phyloP scores from a whole-genome alignment of 1,284 basidiomycete species.

The Hemileia vastatrix region DNA sequence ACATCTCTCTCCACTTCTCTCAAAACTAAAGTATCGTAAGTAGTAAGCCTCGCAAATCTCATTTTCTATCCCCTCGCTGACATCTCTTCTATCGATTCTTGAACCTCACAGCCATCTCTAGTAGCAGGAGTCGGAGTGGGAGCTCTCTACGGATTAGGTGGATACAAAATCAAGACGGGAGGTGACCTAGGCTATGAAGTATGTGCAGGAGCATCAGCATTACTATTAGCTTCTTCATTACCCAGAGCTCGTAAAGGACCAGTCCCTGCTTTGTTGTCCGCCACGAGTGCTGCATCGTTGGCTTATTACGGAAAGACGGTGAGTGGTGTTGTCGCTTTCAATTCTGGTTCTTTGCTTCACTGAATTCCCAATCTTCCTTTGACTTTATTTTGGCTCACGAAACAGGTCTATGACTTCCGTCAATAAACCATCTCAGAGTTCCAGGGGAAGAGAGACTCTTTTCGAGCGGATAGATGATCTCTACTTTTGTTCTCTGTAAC shows the following conservation, averaged over 20 bases:
- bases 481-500: no score
- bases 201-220: conserved; percentile 59
- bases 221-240: conserved; percentile 66
- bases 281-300: conserved; percentile 56
- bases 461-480: no score
- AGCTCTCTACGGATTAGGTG: conserved; percentile 63
- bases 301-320: conserved; percentile 63
- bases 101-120: conserved; percentile 64
- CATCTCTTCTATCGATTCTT: conserved; percentile 53
- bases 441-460: no score
- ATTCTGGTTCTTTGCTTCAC: no score
- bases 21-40: no score
- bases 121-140: conserved; percentile 73
- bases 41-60: no score
- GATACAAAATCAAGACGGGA: conserved; percentile 61
- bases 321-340: background rate
- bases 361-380: no score
- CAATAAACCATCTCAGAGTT: no score
- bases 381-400: no score
- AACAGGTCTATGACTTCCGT: no score
- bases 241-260: conserved; percentile 67
- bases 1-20: no score
- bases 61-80: no score
- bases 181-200: conserved; percentile 59
- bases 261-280: conserved; percentile 58